These are phyloP conservation scores for Prinsepia uniflora DNA, from an alignment of 306 rosid genomes.

Conservation along the genomic window DNA sequence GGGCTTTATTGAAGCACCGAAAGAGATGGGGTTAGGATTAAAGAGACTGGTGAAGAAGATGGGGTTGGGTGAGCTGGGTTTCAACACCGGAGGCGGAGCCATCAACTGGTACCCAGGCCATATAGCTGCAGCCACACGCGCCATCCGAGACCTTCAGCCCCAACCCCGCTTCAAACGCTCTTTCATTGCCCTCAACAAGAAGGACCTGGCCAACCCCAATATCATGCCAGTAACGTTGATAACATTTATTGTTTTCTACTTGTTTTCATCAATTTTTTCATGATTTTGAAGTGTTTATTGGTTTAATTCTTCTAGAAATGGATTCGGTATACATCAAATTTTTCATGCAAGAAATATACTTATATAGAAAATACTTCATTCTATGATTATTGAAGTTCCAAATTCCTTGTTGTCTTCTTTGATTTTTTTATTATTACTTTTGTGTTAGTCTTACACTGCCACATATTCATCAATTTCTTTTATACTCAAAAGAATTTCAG, in stretches of 20 bases:
- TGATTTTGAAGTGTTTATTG: not conserved
- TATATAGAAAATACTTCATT: too few relatives aligned
- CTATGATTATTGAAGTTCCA: too few relatives aligned
- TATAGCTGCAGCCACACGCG: slow-evolving; percentile 86
- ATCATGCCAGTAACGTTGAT: slow-evolving; percentile 64
- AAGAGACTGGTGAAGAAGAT: slow-evolving; percentile 51
- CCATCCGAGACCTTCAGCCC: slow-evolving; percentile 70
- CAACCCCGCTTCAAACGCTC: slow-evolving; percentile 69
- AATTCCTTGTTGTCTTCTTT: too few relatives aligned
- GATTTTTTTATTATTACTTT: too few relatives aligned
- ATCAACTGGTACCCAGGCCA: slow-evolving; percentile 95
- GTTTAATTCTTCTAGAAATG: slow-evolving; percentile 55
- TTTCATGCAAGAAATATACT: too few relatives aligned
- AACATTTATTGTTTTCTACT: not conserved
- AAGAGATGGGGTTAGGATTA: slow-evolving; percentile 25
- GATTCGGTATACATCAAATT: slow-evolving; percentile 46
- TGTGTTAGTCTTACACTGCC: slow-evolving; percentile 65
- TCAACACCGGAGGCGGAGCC: slow-evolving; percentile 62
- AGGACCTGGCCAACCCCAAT: slow-evolving; percentile 81
- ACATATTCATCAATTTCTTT: slow-evolving; percentile 55
- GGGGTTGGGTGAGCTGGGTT: slow-evolving; percentile 69
- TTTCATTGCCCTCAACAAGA: slow-evolving; percentile 72
- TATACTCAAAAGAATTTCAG: slow-evolving; percentile 83
- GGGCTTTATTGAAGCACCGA: not conserved
- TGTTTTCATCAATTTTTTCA: not conserved